phyloP scores from a whole-genome alignment of 805 yeast species.

The Grigorovia yakushimaensis region DNA sequence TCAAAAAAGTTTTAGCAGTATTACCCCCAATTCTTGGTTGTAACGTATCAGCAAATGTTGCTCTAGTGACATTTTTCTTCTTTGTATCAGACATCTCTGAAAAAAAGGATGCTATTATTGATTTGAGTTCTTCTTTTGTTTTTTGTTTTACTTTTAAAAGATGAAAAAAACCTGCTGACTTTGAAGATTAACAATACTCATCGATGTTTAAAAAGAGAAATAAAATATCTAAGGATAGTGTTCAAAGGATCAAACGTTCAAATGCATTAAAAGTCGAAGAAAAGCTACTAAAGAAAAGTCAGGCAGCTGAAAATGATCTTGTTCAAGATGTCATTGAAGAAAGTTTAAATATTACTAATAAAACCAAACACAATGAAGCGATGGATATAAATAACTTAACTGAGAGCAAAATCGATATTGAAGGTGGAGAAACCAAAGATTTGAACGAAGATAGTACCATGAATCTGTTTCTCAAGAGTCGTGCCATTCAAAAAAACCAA shows the following conservation, averaged over 20 bases:
- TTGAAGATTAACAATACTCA: background rate
- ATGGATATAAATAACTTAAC: too few relatives aligned
- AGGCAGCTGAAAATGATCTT: background rate
- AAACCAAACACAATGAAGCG: too few relatives aligned
- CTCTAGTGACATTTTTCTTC: conserved; percentile 17
- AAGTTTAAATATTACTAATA: too few relatives aligned
- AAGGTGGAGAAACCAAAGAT: too few relatives aligned
- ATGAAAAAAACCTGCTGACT: too few relatives aligned
- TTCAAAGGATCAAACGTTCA: background rate
- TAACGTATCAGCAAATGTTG: conserved; percentile 21
- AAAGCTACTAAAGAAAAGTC: too few relatives aligned
- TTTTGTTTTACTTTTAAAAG: background rate
- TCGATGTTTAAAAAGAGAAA: background rate
- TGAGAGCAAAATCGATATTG: too few relatives aligned
- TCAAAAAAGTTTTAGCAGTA: conserved; percentile 18
- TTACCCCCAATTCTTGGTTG: conserved; percentile 23
- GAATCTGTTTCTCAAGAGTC: background rate
- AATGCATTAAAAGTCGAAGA: too few relatives aligned
- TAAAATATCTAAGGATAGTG: background rate
- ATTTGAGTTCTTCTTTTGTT: background rate
- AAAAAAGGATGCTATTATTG: background rate
- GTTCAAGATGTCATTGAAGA: too few relatives aligned
- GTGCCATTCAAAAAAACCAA: conserved; percentile 2
- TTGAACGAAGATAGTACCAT: background rate
- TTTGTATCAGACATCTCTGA: conserved; percentile 3